phyloP scores from a whole-genome alignment of 2,329 filamentous ascomycete genomes.

The Penicillium sp. region DNA sequence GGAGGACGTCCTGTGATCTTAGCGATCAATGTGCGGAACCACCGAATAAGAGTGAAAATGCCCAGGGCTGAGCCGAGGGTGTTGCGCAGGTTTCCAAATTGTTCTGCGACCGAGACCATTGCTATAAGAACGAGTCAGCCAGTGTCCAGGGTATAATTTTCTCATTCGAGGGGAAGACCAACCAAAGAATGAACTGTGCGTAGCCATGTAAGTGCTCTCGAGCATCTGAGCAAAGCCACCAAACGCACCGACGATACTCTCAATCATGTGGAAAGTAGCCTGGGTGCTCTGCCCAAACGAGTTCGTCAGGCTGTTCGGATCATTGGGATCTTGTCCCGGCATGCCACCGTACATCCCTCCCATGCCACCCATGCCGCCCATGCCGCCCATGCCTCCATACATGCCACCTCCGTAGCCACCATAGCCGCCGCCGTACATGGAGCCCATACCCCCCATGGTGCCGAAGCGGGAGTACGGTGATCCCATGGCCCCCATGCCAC shows the following conservation, averaged over 20 bases:
- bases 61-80: conserved; percentile 87
- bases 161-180: conserved; percentile 29
- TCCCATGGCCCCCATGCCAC: conserved; percentile 35
- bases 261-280: conserved; percentile 95
- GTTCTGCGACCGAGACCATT: conserved; percentile 96
- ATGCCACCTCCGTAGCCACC: conserved; percentile 14
- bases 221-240: conserved; percentile 98
- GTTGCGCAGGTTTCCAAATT: conserved; percentile 86
- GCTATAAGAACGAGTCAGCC: conserved; percentile 46
- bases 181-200: conserved; percentile 97
- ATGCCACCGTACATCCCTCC: conserved; percentile 46
- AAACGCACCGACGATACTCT: conserved; percentile 92
- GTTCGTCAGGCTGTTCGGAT: conserved; percentile 89
- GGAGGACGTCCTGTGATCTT: conserved; percentile 86
- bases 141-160: conserved; percentile 6
- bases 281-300: conserved; percentile 90
- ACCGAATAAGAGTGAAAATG: conserved; percentile 91
- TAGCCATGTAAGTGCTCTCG: conserved; percentile 99
- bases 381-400: conserved; percentile 41
- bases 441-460: conserved; percentile 40
- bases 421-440: conserved; percentile 28
- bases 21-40: conserved; percentile 82
- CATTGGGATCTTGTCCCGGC: conserved; percentile 59
- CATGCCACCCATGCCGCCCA: conserved; percentile 30
- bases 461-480: conserved; percentile 50